Base-by-base conservation (phyloP, 176 grass and related monocot genomes). In the Canna indica region DNA sequence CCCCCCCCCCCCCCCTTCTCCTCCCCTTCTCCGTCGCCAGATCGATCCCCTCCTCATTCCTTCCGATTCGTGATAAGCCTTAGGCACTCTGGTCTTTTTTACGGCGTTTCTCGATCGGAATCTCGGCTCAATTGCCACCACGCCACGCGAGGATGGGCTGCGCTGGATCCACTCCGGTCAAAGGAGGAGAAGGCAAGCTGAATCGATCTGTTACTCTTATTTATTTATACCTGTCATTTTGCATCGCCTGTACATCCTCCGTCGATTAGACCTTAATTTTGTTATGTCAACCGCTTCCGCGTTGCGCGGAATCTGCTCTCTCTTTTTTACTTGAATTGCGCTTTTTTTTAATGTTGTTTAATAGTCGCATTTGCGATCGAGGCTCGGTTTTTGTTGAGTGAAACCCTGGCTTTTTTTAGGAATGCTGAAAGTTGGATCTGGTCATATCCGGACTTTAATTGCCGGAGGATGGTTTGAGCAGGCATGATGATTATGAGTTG, bases 101-200 rank as follows among this genome's bases (percentile, higher is more conserved):
- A 7, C 5, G 24, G 54, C 20, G 54, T 28, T 59, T 62, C 16
- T 27, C 65, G 65, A 68, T 68, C 65, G 38, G 65, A 45, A 68
- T 68, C n/a, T n/a, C 65, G 36, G 36, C 28, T 30, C 27, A 20
- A 62, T 62, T 18, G 27, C 0, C 27, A 32, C 35, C 18, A 27
- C 65, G 65, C 17, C 22, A 13, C 65, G 22, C 65, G 65, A 44
- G 36, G 35, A 68, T 68, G 65, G 65, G 65, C 18, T 68, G 65
- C 38, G 36, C 65, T 26, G 65, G 65, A 68, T 68, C 65, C 65
- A 68, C 65, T 28, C 65, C 65, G n/a, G 65, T 42, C 38, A 68
- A 68, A 68, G 65, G 65, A 26, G 65, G 39, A 44, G 35, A 44
- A 42, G 65, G 24, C 22, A 17, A 68, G 38, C 20, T 26, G 18